Evolutionary conservation across 176 grass and related monocot species (phyloP).

Genomic region (Alloteropsis semialata): DNA sequence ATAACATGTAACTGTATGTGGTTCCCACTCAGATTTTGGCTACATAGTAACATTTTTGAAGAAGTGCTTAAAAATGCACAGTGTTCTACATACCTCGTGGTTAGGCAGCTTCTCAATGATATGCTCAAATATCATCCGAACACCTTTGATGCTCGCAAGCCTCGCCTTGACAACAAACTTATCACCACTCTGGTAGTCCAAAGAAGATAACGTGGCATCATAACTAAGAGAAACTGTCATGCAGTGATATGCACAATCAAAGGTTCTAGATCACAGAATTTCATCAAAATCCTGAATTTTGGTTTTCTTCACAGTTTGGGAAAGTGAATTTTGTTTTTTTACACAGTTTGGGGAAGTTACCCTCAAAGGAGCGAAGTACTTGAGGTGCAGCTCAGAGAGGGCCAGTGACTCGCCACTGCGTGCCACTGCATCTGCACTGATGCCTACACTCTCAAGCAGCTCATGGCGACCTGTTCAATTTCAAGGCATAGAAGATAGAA

Average conservation of each 20-base stretch:
- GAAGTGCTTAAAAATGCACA: neutral
- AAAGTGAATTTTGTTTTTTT: too few species aligned
- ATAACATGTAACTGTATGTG: neutral
- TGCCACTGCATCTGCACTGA: constrained; percentile 76
- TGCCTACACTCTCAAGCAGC: constrained; percentile 59
- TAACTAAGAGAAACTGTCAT: neutral
- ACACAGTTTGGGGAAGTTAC: constrained; percentile 36
- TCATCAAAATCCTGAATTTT: neutral
- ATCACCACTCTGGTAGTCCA: constrained; percentile 55
- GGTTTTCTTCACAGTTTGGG: too few species aligned
- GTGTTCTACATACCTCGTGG: constrained; percentile 45
- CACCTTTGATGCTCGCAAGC: constrained; percentile 49
- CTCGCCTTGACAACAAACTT: constrained; percentile 86
- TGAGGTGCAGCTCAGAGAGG: constrained; percentile 81
- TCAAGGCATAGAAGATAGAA: constrained; percentile 10
- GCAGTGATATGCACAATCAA: neutral
- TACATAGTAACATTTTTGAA: neutral
- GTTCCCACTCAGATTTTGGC: neutral
- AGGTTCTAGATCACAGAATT: neutral
- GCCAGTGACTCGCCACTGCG: constrained; percentile 68
- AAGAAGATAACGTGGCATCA: constrained; percentile 29
- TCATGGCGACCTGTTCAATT: constrained; percentile 70
- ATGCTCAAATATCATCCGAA: constrained; percentile 66
- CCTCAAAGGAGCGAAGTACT: constrained; percentile 78
- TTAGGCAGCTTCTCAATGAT: constrained; percentile 78